A percentile compares a stretch with the other conserved stretches of the same genome.
phyloP scores from a whole-genome alignment of 805 yeast genomes.

The Citeromyces matritensis region DNA sequence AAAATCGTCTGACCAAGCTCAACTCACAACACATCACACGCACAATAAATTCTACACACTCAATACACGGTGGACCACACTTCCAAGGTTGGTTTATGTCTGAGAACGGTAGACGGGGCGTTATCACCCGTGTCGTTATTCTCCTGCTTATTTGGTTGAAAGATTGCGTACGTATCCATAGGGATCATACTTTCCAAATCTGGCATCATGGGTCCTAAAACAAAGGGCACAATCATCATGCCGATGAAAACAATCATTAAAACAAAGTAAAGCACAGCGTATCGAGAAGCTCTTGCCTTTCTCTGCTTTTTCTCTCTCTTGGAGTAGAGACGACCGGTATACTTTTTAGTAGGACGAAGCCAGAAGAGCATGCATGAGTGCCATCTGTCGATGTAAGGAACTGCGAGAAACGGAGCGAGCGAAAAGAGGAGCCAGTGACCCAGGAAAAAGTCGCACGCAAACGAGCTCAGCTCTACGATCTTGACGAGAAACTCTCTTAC shows the following conservation, averaged over 20 bases:
- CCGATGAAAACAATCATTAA: constrained; percentile 18
- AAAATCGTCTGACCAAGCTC: no score
- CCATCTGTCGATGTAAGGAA: constrained; percentile 31
- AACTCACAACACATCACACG: no score
- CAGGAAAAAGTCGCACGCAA: constrained; percentile 30
- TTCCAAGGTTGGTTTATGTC: neutral
- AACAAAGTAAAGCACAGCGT: constrained; percentile 27
- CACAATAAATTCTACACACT: neutral
- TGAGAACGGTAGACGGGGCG: constrained; percentile 30
- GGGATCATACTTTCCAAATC: constrained; percentile 6
- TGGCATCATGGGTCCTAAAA: constrained; percentile 33
- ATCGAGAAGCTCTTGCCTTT: constrained; percentile 23
- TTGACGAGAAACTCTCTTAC: constrained; percentile 30
- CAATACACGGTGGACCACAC: constrained; percentile 1
- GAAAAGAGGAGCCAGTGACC: constrained; percentile 24
- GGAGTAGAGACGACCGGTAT: constrained; percentile 22
- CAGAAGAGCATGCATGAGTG: constrained; percentile 35
- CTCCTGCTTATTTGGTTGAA: constrained; percentile 46
- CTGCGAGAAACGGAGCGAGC: constrained; percentile 22
- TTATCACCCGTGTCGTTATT: constrained; percentile 52
- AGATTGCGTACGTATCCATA: constrained; percentile 15
- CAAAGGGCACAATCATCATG: constrained; percentile 19
- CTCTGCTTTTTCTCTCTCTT: constrained; percentile 22
- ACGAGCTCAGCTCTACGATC: constrained; percentile 24
- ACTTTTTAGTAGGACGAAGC: constrained; percentile 22